Conservation (phyloP, 202 grass and related monocot species). For the Musa balbisiana region DNA sequence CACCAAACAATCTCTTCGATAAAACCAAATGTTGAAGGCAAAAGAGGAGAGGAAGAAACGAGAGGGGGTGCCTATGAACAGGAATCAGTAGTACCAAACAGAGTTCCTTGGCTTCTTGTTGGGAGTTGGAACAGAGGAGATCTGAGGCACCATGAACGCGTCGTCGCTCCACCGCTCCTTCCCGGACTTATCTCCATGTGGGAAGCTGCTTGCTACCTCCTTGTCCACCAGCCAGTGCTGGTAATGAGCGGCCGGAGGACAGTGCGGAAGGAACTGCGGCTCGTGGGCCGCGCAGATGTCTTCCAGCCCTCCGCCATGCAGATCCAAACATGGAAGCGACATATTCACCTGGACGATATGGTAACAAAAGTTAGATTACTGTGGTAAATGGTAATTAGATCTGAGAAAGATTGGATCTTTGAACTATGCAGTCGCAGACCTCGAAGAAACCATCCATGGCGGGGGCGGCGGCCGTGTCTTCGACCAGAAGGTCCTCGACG, state of each 20-base stretch:
- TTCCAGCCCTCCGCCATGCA: slow-evolving; percentile 17
- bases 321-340: slow-evolving; percentile 46
- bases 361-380: slow-evolving; percentile 1
- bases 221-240: slow-evolving; percentile 8
- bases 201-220: neutral
- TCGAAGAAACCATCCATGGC: slow-evolving; percentile 10
- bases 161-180: slow-evolving; percentile 46
- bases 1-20: neutral
- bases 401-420: neutral
- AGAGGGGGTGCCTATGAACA: no score
- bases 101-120: slow-evolving; percentile 32
- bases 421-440: neutral
- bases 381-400: neutral
- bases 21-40: neutral
- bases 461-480: slow-evolving; percentile 29
- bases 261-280: slow-evolving; percentile 16
- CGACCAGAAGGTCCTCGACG: slow-evolving; percentile 72
- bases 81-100: slow-evolving; percentile 45
- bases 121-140: slow-evolving; percentile 25
- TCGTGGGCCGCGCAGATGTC: slow-evolving; percentile 24
- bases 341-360: slow-evolving; percentile 23
- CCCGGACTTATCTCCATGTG: neutral
- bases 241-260: neutral
- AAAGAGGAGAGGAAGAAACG: neutral
- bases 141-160: slow-evolving; percentile 65